phyloP scores from a whole-genome alignment of 2,329 filamentous ascomycete species.

The Cladophialophora immunda region DNA sequence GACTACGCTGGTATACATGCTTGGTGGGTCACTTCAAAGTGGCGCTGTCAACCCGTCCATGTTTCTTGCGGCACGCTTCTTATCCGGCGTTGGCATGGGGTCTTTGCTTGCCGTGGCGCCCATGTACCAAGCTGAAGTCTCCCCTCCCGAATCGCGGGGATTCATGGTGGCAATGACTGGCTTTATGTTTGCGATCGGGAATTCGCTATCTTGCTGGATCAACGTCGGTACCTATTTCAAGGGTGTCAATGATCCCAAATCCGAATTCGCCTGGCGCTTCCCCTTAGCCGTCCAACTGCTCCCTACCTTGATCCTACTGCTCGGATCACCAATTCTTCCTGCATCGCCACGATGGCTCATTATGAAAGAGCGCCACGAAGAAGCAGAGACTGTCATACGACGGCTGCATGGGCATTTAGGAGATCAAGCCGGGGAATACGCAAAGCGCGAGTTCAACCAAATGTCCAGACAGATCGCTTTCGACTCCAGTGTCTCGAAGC shows the following conservation, averaged over 20 bases:
- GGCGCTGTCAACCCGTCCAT: constrained; percentile 46
- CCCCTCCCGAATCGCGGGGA: constrained; percentile 29
- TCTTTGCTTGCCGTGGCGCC: constrained; percentile 17
- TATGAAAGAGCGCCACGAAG: constrained; percentile 52
- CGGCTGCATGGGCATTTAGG: constrained; percentile 53
- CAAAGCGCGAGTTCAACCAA: constrained; percentile 52
- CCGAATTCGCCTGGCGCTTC: constrained; percentile 30
- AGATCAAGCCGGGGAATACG: constrained; percentile 48
- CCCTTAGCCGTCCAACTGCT: constrained; percentile 53
- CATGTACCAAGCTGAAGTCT: constrained; percentile 31
- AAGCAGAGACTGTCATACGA: constrained; percentile 51
- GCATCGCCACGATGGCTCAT: constrained; percentile 56
- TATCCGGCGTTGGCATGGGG: constrained; percentile 8
- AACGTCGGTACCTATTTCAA: constrained; percentile 30
- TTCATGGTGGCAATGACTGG: constrained; percentile 30
- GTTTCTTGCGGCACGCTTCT: constrained; percentile 10
- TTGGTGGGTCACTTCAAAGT: constrained; percentile 48
- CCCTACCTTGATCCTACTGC: constrained; percentile 50
- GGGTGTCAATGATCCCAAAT: constrained; percentile 16
- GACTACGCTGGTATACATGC: constrained; percentile 9
- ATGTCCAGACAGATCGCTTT: constrained; percentile 55
- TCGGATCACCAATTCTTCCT: constrained; percentile 57
- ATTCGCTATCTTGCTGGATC: constrained; percentile 29
- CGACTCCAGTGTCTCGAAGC: constrained; percentile 45
- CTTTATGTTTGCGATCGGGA: constrained; percentile 28